A percentile compares a stretch with the other conserved stretches of the same genome.
These are phyloP conservation scores for Gillenia trifoliata DNA, from an alignment of 306 rosid genomes.

Conservation along the genomic window DNA sequence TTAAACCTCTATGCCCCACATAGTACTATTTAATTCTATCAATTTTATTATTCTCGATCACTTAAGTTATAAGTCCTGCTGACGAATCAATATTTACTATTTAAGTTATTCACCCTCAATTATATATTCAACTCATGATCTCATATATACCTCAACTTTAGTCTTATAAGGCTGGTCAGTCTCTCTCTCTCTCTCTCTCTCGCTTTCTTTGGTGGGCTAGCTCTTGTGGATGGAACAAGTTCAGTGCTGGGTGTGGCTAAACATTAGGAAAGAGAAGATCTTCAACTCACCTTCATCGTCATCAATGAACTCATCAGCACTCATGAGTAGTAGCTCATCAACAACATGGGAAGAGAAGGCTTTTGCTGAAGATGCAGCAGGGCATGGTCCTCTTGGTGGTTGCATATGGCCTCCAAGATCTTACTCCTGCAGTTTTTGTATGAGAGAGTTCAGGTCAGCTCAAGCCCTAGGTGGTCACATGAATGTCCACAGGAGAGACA, in stretches of 20 bases:
- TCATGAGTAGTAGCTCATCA: background rate
- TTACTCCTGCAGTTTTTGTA: conserved; percentile 74
- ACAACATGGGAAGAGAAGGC: conserved; percentile 80
- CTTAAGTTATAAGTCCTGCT: background rate
- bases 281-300: conserved; percentile 3
- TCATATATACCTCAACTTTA: background rate
- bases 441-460: conserved; percentile 83
- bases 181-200: background rate
- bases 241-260: conserved; percentile 8
- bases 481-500: conserved; percentile 89
- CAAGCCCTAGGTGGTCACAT: conserved; percentile 99
- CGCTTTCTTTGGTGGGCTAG: background rate
- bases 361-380: conserved; percentile 69
- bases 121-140: background rate
- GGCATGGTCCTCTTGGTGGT: conserved; percentile 38
- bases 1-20: background rate
- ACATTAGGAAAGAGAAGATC: background rate
- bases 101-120: background rate
- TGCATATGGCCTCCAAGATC: conserved; percentile 90
- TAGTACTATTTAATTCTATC: background rate
- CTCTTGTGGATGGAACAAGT: background rate
- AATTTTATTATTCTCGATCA: too few relatives aligned
- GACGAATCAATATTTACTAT: background rate
- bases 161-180: background rate
- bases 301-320: conserved; percentile 15